These are phyloP conservation scores for Lepidium sativum DNA, from an alignment of 345 rosid genomes.

Conservation along the genomic window DNA sequence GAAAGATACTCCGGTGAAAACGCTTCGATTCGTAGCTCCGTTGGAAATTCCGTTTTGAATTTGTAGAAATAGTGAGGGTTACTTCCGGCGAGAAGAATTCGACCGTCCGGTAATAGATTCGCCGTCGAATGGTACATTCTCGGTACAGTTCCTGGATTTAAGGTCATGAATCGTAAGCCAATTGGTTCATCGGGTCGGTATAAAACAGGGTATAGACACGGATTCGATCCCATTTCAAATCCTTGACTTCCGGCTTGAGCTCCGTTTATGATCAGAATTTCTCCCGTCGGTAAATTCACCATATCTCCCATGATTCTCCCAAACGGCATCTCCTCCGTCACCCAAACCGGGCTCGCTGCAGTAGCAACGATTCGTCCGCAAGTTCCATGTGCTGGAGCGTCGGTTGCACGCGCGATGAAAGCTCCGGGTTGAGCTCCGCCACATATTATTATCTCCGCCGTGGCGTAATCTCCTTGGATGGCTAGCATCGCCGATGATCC, in stretches of 20 bases:
- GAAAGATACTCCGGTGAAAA: constrained; percentile 86
- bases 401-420: constrained; percentile 39
- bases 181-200: constrained; percentile 57
- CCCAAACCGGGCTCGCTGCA: constrained; percentile 42
- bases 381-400: constrained; percentile 48
- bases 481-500: constrained; percentile 81
- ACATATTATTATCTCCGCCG: constrained; percentile 60
- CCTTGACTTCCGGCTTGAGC: constrained; percentile 78
- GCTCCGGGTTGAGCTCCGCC: constrained; percentile 84
- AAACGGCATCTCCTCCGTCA: constrained; percentile 78
- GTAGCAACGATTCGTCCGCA: constrained; percentile 63
- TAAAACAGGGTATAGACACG: constrained; percentile 50
- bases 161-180: constrained; percentile 57
- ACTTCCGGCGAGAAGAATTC: constrained; percentile 73
- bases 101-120: constrained; percentile 75
- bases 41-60: constrained; percentile 50
- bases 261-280: constrained; percentile 66
- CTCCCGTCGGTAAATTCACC: constrained; percentile 83
- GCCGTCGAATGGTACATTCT: constrained; percentile 93
- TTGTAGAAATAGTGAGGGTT: constrained; percentile 77
- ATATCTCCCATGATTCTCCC: constrained; percentile 92
- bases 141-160: constrained; percentile 73
- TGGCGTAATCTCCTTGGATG: constrained; percentile 37
- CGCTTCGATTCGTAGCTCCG: constrained; percentile 74
- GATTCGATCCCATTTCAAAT: constrained; percentile 55